Evolutionary conservation across 257 asterid species (phyloP).

Genomic region (Solanum ossicruentum): DNA sequence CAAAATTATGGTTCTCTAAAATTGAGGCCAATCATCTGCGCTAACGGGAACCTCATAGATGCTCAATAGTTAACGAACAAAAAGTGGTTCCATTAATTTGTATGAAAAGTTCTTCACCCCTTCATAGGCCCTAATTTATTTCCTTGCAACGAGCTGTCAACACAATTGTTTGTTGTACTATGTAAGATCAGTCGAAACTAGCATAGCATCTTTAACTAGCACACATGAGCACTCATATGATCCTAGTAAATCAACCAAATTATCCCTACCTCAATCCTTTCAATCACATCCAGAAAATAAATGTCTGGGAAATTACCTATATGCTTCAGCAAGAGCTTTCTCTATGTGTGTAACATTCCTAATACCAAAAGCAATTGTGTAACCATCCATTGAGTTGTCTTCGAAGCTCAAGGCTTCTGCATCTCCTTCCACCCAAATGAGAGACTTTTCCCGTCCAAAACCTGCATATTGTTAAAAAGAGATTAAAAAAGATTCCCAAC

Average conservation of each 20-base stretch:
- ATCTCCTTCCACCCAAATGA: conserved; percentile 90
- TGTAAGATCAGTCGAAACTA: neutral
- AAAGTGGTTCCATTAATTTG: neutral
- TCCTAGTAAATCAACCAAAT: neutral
- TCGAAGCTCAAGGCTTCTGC: conserved; percentile 77
- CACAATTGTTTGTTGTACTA: neutral
- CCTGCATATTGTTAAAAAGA: conserved; percentile 22
- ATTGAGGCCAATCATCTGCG: neutral
- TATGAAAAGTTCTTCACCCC: neutral
- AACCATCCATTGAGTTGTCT: conserved; percentile 80
- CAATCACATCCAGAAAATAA: neutral
- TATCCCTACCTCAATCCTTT: neutral
- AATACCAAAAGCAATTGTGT: conserved; percentile 95
- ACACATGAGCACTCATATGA: neutral
- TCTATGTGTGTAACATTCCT: conserved; percentile 93
- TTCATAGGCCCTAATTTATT: neutral
- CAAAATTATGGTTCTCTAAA: neutral
- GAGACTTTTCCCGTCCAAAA: conserved; percentile 42
- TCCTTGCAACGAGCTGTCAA: neutral
- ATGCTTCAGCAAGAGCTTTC: conserved; percentile 82
- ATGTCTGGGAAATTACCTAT: conserved; percentile 34
- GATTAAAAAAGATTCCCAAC: neutral
- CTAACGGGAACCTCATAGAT: neutral
- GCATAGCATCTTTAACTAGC: neutral
- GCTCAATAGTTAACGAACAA: neutral